These are phyloP conservation scores for Silene noctiflora DNA, from an alignment of 179 eudicot species.

Conservation along the genomic window DNA sequence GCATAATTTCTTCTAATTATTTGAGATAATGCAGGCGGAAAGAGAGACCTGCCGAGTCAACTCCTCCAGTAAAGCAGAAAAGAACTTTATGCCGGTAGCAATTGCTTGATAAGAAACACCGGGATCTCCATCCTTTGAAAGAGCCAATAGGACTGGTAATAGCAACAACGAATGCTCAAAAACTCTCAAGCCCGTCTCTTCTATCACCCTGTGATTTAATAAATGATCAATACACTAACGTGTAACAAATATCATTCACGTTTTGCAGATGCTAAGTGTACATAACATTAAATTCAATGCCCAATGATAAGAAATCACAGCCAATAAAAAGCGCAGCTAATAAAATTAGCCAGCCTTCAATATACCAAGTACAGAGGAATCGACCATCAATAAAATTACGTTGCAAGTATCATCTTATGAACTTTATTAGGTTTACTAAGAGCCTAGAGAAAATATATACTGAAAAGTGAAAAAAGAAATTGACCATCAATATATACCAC, in stretches of 20 bases:
- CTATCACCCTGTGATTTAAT: conserved; percentile 48
- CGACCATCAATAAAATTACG: no score
- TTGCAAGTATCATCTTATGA: background rate
- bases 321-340: background rate
- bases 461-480: background rate
- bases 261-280: background rate
- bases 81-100: conserved; percentile 56
- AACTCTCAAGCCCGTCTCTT: conserved; percentile 56
- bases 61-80: conserved; percentile 59
- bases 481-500: background rate
- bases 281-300: background rate
- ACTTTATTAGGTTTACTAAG: background rate
- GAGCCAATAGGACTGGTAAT: conserved; percentile 52
- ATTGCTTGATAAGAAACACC: conserved; percentile 62
- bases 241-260: background rate
- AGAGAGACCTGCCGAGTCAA: conserved; percentile 66
- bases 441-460: background rate
- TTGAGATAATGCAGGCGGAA: conserved; percentile 12
- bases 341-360: background rate
- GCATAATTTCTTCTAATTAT: background rate
- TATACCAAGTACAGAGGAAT: no score
- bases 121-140: conserved; percentile 51
- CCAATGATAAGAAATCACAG: background rate
- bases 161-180: conserved; percentile 54
- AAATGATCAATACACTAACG: background rate